Base-by-base conservation (phyloP, 257 asterid genomes). In the Capsicum baccatum region DNA sequence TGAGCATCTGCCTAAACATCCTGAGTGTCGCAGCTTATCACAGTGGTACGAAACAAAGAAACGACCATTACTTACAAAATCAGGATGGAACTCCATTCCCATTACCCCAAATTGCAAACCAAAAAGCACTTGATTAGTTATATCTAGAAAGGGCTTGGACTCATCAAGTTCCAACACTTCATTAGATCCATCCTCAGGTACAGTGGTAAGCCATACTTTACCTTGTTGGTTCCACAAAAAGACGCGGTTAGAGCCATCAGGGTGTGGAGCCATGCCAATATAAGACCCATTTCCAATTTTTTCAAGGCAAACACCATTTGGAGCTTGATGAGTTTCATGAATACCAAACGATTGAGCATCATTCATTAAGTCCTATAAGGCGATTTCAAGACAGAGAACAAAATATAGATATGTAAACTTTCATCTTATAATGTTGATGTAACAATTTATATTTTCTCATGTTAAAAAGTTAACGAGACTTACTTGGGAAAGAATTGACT, bases 221-320 rank as follows among this genome's bases (percentile, higher is more conserved):
- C 99, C 98, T 52, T 89, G 90, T 88, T 96, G 99, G 87, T 92
- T 93, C 3, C 98, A 88, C 87, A 96, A 93, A 84, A 96, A 93
- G 21, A 94, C 99, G 0, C 94, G 94, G 86, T 81, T 84, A 14
- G 98, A 94, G 73, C 99, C 98, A 79, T 96, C 96, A 3, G 97
- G 97, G 80, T 96, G 99, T 76, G 91, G 84, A 79, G 73, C 95
- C 97, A 94, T 91, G 88, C 91, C 92, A 1, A 96, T 91, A 83
- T 93, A 96, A 17, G 96, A 85, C 3, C 88, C 97, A 70, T 94
- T 96, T 37, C 91, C 97, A 7, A 94, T 91, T 87, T 91, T 93
- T 90, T 96, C 97, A 2, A 96, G 85, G 91, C 98, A 96, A 87
- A 93, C 83, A 2, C 98, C 99, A 66, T 85, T 87, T 14, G 91